Base-by-base conservation (phyloP, 2,329 filamentous ascomycete species). In the Fusarium xylarioides region DNA sequence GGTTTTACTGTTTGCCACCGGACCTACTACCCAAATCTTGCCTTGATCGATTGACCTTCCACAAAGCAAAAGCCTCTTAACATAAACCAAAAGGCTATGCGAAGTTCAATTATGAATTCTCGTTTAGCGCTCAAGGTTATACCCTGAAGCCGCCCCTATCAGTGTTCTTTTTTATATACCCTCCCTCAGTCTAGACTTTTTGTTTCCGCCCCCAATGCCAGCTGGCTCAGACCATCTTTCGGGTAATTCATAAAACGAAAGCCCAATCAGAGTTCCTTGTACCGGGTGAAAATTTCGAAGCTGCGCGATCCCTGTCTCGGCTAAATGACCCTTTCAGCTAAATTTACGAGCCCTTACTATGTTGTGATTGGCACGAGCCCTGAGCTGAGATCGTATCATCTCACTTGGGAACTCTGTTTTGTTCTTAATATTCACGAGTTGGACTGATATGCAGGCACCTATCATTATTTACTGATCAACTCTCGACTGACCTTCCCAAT, bases 261-360 rank as follows among this genome's bases (percentile, higher is more conserved):
- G 46, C 1, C 46, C 28, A 9, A 14, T 12, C 16, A 18, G 7
- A 14, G 15, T 12, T 12, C 0, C 7, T 23, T 32, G 19, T 11
- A 4, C n/a, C 3, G 6, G 0, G 47, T 6, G 0, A 12, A 10
- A 34, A 18, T 15, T 34, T 11, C 30, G 30, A 34, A 18, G 1
- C 28, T 30, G 19, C 19, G 4, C 8, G 14, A 49, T 18, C 46
- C 46, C 15, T 32, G 28, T 32, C 5, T n/a, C 28, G 9, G 28
- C 14, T 18, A 10, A 14, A 10, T 11, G 16, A 49, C 28, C 28
- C 14, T 44, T 30, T 47, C 44, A 30, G 44, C 26, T 21, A 8
- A 47, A 21, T 30, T 47, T 21, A 30, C 26, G 44, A 47, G 46
- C 15, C 15, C 26, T 4, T 18, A 6, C 28, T 11, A 35, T n/a